A percentile compares a stretch with the other conserved stretches of the same genome.
These are phyloP conservation scores for Huntiella bhutanensis DNA, from an alignment of 2,329 filamentous ascomycete genomes.

Conservation along the genomic window DNA sequence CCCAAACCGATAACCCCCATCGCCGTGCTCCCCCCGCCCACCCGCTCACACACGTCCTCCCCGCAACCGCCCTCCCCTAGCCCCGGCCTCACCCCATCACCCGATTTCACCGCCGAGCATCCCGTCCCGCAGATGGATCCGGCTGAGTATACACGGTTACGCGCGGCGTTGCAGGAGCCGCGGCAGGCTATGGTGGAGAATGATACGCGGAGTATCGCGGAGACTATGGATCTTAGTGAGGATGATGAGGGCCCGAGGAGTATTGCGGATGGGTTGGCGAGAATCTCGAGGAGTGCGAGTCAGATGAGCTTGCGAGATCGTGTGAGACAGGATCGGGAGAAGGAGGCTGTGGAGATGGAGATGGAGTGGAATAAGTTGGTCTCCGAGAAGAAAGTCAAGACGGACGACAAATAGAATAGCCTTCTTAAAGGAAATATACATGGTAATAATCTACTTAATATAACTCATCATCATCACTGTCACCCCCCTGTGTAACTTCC, in stretches of 20 bases:
- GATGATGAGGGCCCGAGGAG: constrained; percentile 10
- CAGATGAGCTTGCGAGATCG: constrained; percentile 6
- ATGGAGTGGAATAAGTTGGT: constrained; percentile 10
- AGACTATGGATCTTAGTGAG: constrained; percentile 9
- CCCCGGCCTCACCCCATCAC: background rate
- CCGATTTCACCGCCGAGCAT: constrained; percentile 5
- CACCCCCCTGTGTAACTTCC: constrained; percentile 33
- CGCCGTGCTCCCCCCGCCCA: background rate
- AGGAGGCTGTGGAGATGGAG: constrained; percentile 12
- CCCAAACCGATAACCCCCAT: background rate
- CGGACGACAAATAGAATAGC: background rate
- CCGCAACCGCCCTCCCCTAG: background rate
- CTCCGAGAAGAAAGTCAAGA: constrained; percentile 3
- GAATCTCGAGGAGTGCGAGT: constrained; percentile 4
- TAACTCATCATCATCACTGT: constrained; percentile 36
- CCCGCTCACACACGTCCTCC: background rate
- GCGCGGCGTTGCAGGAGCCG: constrained; percentile 12
- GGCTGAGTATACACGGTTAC: constrained; percentile 11
- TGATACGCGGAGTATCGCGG: constrained; percentile 8
- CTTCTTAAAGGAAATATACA: background rate
- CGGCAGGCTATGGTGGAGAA: background rate
- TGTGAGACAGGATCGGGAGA: constrained; percentile 11
- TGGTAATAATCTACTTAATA: constrained; percentile 21
- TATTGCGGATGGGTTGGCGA: constrained; percentile 7
- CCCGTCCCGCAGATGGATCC: constrained; percentile 7